Evolutionary conservation across 768 basidiomycete species (phyloP), one percentile per base, ranked within the genome.

Genomic region (Boletus eberwhitei): DNA sequence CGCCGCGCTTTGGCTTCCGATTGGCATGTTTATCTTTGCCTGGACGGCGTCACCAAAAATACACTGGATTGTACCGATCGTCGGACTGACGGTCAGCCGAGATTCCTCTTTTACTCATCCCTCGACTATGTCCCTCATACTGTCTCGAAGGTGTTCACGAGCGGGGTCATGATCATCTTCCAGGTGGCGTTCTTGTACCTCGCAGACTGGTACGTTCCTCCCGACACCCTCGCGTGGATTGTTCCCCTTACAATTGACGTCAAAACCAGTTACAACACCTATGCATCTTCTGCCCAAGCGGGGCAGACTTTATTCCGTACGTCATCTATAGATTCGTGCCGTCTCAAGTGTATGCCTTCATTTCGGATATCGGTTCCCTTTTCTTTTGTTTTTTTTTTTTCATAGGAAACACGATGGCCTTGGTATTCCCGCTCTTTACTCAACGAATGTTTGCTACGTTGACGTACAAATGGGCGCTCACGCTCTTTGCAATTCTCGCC

Each of bases 11-110:
- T 64, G 81, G 6, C 71, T 85, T 52, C 85, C 85, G 0, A 56
- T 74, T 1, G 78, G 78, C 29, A 83, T 87, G 77, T 82, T 88
- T 66, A 80, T 88, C 16, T 89, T 84, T 60, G 87, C 84, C 0
- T 88, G 85, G 82, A 82, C 84, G 21, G 79, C 82, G 16, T 82
- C 77, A 52, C 61, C 78, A 0, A 61, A 57, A 3, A 74, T 88
- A 14, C 81, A 77, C 48, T 90, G 88, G 87, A 80, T 85, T 14
- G 81, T n/a, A 3, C 62, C 68, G 2, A 21, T 58, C 11, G 38
- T 60, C 14, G 65, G 63, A 51, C 14, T 68, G 34, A 58, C 63
- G 58, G 66, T 69, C 8, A 46, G 63, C 19, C 24, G 6, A 9
- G 17, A 8, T 44, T 44, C 38, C 9, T 8, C 29, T 14, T 38